These are phyloP conservation scores for Aureobasidium sp. DNA, from an alignment of 2,329 filamentous ascomycete genomes.

Conservation along the genomic window DNA sequence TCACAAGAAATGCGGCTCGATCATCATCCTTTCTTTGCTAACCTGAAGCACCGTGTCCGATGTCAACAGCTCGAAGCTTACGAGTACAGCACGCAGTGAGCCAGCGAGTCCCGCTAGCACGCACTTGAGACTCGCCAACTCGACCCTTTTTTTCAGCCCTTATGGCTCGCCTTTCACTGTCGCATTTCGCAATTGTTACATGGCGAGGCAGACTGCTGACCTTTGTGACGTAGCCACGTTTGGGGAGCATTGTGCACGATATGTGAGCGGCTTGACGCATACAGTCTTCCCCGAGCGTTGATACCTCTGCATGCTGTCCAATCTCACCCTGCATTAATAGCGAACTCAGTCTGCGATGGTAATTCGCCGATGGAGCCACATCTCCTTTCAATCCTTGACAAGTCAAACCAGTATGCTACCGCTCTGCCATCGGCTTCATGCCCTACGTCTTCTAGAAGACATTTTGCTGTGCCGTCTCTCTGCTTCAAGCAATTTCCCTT, in stretches of 20 bases:
- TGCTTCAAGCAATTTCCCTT: slow-evolving; percentile 6
- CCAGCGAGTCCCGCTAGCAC: slow-evolving; percentile 1
- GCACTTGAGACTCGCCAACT: neutral
- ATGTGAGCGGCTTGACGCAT: neutral
- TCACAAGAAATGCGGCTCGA: neutral
- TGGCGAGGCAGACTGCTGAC: neutral
- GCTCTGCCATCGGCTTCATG: neutral
- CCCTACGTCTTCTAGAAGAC: slow-evolving; percentile 4
- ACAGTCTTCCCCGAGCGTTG: neutral
- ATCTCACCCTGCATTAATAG: slow-evolving; percentile 6
- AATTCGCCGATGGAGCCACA: slow-evolving; percentile 9
- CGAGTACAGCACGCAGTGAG: neutral
- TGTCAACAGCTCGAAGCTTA: slow-evolving; percentile 3
- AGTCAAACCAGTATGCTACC: neutral
- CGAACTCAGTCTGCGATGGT: neutral
- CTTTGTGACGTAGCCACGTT: neutral
- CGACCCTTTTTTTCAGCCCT: neutral
- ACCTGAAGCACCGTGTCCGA: neutral
- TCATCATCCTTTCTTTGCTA: neutral
- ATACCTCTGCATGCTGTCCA: neutral
- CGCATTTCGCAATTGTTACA: neutral
- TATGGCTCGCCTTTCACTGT: neutral
- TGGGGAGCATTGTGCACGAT: neutral
- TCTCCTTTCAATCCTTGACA: neutral
- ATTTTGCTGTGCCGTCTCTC: neutral